These are phyloP conservation scores for Fusarium sp. DNA, from an alignment of 2,329 filamentous ascomycete species.

Conservation along the genomic window DNA sequence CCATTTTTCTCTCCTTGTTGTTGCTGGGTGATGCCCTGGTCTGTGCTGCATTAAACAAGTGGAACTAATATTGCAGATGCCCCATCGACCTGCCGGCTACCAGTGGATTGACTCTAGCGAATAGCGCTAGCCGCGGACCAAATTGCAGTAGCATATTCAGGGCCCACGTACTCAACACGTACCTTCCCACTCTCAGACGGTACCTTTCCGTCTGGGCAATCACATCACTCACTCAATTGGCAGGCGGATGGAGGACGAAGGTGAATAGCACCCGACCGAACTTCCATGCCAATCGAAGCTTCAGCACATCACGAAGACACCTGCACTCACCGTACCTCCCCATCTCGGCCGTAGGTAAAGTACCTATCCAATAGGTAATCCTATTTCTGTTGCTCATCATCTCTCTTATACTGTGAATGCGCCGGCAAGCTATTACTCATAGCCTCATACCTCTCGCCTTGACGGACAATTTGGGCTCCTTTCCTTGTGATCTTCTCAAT, in stretches of 20 bases:
- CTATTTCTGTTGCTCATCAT: conserved; percentile 1
- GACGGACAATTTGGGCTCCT: conserved; percentile 11
- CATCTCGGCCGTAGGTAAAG: background rate
- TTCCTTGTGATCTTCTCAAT: conserved; percentile 16
- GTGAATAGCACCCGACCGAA: background rate
- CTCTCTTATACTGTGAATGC: background rate
- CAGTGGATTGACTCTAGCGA: conserved; percentile 40
- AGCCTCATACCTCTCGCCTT: background rate
- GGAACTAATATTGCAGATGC: conserved; percentile 51
- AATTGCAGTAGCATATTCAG: conserved; percentile 38
- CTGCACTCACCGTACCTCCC: background rate
- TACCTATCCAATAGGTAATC: background rate
- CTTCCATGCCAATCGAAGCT: background rate
- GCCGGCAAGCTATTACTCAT: background rate
- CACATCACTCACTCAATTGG: background rate
- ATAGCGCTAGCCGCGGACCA: conserved; percentile 44
- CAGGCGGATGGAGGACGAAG: background rate
- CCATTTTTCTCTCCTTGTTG: conserved; percentile 37
- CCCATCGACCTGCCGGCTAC: conserved; percentile 41
- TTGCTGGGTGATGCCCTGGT: conserved; percentile 49
- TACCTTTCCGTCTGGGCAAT: conserved; percentile 10
- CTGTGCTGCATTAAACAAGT: conserved; percentile 52
- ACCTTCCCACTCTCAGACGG: conserved; percentile 31
- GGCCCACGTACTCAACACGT: conserved; percentile 42
- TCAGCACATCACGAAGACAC: too few species aligned